Percentiles rank a stretch among this genome's conserved stretches.
Evolutionary conservation across 345 rosid genomes (phyloP).

Genomic region (Eucalyptus tenuipes): DNA sequence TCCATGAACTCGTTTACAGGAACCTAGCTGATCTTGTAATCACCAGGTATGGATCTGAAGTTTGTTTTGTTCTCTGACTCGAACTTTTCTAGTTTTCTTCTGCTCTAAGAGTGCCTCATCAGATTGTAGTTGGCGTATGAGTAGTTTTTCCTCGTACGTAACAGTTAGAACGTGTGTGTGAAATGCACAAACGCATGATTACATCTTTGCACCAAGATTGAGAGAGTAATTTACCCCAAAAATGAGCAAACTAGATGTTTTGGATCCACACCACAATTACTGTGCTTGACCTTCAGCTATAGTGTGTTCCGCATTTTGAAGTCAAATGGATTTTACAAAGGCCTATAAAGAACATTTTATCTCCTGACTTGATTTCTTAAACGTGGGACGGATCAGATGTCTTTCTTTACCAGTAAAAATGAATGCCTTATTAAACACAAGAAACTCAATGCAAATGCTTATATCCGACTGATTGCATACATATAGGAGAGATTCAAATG

Average conservation of each 20-base stretch:
- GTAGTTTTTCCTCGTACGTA: background rate
- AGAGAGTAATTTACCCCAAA: too few species aligned
- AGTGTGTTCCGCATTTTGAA: background rate
- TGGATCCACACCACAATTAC: background rate
- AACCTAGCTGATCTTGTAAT: constrained; percentile 17
- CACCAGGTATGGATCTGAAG: constrained; percentile 17
- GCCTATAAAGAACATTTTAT: background rate
- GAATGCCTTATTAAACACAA: too few species aligned
- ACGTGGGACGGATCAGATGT: background rate
- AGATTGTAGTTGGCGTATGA: too few species aligned
- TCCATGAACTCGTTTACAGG: constrained; percentile 24
- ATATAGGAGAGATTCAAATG: constrained; percentile 15
- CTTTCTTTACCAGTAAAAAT: background rate
- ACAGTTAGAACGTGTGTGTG: too few species aligned
- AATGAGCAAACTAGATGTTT: too few species aligned
- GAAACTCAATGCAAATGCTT: background rate
- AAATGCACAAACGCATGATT: too few species aligned
- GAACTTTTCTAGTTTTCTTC: background rate
- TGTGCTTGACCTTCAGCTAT: background rate
- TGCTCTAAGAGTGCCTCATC: background rate
- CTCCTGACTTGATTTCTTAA: background rate
- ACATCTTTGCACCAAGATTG: too few species aligned
- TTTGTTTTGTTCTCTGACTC: background rate
- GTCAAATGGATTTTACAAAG: background rate
- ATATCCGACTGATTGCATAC: background rate